A percentile compares a stretch with the other conserved stretches of the same genome.
Evolutionary conservation across 2,329 filamentous ascomycete species (phyloP).

Genomic region (Pseudogymnoascus sp.): DNA sequence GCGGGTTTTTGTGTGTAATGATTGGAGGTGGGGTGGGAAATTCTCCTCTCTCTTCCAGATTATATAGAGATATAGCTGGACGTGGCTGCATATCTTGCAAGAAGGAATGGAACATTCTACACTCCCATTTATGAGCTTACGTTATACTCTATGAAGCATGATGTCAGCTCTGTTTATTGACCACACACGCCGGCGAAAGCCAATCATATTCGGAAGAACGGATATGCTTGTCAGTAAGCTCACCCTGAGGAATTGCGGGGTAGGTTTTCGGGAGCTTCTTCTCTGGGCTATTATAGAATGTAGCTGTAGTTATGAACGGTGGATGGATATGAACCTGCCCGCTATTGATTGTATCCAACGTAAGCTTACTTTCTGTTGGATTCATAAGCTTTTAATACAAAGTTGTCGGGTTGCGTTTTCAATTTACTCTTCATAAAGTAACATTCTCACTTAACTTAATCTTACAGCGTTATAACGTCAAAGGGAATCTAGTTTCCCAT

Average conservation of each 20-base stretch:
- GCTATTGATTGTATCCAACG: not conserved
- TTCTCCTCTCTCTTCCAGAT: not conserved
- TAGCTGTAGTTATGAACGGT: not conserved
- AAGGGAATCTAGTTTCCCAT: not conserved
- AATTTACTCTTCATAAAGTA: not conserved
- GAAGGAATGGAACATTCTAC: conserved; percentile 4
- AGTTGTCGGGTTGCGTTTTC: not conserved
- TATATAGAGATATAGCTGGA: conserved; percentile 1
- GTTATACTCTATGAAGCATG: not conserved
- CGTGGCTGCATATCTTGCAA: conserved; percentile 8
- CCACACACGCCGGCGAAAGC: no score
- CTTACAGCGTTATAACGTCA: not conserved
- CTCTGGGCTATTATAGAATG: not conserved
- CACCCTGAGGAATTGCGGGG: not conserved
- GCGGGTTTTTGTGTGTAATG: conserved; percentile 4
- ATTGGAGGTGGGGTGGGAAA: not conserved
- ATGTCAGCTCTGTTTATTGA: not conserved
- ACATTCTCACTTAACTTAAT: not conserved
- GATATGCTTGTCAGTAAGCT: not conserved
- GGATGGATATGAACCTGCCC: not conserved
- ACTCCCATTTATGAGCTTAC: not conserved
- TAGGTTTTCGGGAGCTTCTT: not conserved
- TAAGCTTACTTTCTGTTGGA: not conserved
- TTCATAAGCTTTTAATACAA: not conserved
- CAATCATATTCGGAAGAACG: not conserved